Evolutionary conservation across 441 rosid genomes (phyloP), one percentile per base, ranked within the genome.

Genomic region (Adansonia rubrostipa): DNA sequence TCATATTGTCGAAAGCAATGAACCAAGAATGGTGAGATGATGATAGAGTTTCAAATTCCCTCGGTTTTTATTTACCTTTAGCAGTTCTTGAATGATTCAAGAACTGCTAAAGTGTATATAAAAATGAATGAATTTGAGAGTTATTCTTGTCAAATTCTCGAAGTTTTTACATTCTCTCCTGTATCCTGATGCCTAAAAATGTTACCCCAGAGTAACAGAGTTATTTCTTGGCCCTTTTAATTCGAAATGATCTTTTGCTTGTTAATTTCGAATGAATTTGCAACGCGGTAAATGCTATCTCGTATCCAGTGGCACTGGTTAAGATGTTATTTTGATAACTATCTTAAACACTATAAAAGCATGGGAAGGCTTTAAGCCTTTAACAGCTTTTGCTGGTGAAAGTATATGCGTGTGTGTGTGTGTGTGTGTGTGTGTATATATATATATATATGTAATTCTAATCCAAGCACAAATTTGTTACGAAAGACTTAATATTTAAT

Each of bases 41-140:
- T 36, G 56, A 51, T 51, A 33, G 67, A 33, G 15, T 40, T 33
- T 33, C n/a, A 33, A 28, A 5, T 13, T 28, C 66, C 0, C 36
- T 63, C 67, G 67, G 67, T 63, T 63, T 14, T 51, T 51, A 13
- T 63, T 1, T 14, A 6, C 8, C n/a, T 11, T 45, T 33, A 53
- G 73, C 66, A 40, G 61, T 73, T 74, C 6, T 62, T 80, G 77
- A 80, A 77, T 75, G 2, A 61, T 40, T 74, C 78, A 64, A 74
- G 57, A 36, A 8, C 13, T 58, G 63, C 13, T 58, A 58, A 20
- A 13, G 64, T 3, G 14, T 60, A 60, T 20, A 20, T 60, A 15
- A 60, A 9, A 60, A 20, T 60, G 64, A 60, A 20, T 20, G 64
- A 20, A 60, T 60, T 58, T 42, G 15, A 60, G 36, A 22, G 40